Percentiles rank a stretch among this genome's conserved stretches.
These are phyloP conservation scores for Stagonosporopsis tanaceti DNA, from an alignment of 2,329 filamentous ascomycete species.

Conservation along the genomic window DNA sequence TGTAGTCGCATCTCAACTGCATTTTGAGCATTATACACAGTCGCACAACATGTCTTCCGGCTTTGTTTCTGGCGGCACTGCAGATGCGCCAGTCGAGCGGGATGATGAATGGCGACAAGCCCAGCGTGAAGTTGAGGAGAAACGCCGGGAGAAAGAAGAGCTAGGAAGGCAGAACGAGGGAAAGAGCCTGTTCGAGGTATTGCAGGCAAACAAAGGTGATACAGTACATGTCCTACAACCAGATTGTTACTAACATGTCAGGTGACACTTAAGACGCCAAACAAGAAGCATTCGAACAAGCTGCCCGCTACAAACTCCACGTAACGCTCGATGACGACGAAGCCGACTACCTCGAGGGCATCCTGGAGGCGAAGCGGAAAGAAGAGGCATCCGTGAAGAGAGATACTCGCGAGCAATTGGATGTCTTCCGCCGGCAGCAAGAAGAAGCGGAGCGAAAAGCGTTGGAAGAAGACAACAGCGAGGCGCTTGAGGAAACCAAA, in stretches of 20 bases:
- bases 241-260: constrained; percentile 41
- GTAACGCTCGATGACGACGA: constrained; percentile 83
- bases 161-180: constrained; percentile 60
- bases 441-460: constrained; percentile 64
- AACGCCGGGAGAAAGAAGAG: constrained; percentile 63
- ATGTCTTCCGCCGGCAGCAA: constrained; percentile 65
- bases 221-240: background rate
- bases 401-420: constrained; percentile 67
- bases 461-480: constrained; percentile 50
- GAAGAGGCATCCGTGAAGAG: constrained; percentile 65
- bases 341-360: constrained; percentile 73
- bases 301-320: constrained; percentile 75
- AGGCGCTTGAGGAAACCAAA: constrained; percentile 49
- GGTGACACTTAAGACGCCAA: constrained; percentile 68
- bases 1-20: background rate
- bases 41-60: constrained; percentile 53
- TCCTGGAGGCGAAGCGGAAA: constrained; percentile 64
- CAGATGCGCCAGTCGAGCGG: constrained; percentile 52
- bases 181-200: constrained; percentile 74
- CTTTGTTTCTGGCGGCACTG: constrained; percentile 61
- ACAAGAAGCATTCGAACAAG: constrained; percentile 87
- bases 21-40: background rate
- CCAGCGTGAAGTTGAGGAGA: constrained; percentile 69
- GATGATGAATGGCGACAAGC: constrained; percentile 70
- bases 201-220: constrained; percentile 83